Base-by-base conservation (phyloP, 257 asterid genomes). In the Solanum ahanhuiri region DNA sequence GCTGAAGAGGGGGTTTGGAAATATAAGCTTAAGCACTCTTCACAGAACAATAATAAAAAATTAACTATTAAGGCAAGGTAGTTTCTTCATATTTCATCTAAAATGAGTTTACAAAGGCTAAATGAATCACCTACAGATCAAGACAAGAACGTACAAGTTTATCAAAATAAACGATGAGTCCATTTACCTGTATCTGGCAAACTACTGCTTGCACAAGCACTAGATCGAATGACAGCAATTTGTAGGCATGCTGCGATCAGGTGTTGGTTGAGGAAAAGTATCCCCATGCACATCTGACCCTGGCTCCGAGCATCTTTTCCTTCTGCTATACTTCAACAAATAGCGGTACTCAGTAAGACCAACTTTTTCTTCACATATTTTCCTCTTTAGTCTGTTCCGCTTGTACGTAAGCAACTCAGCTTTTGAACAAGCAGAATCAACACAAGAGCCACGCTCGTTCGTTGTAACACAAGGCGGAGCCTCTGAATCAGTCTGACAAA, bases 271-370 rank as follows among this genome's bases (percentile, higher is more conserved):
- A 67, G 28, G 66, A 45, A 67, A 45, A 33, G 71, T 37, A 85
- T 71, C 25, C 37, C 9, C 76, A 23, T 48, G 70, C 70, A 71
- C 58, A 82, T 72, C 86, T 39, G 87, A 73, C 86, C 20, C 85
- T 23, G 39, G 58, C 83, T 88, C 90, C 28, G 90, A 79, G 69
- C 88, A 88, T 70, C 48, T 71, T 37, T 33, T 86, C 91, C 93
- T 91, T 90, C 88, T 91, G 73, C 72, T 88, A 89, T 94, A 94
- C 87, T 93, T 94, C 35, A 91, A 83, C 63, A 84, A 88, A 87
- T 34, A 91, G 22, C 89, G 94, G 54, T 88, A 91, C 41, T 48
- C 58, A 48, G 58, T 48, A 14, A 48, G 37, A 82, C 33, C 90
- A 72, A 48, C 30, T 57, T 33, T 85, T 48, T 83, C 90, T 85